These are phyloP conservation scores for Acanthamoeba royreba DNA, from an alignment of 208 protist genomes.

Conservation along the genomic window DNA sequence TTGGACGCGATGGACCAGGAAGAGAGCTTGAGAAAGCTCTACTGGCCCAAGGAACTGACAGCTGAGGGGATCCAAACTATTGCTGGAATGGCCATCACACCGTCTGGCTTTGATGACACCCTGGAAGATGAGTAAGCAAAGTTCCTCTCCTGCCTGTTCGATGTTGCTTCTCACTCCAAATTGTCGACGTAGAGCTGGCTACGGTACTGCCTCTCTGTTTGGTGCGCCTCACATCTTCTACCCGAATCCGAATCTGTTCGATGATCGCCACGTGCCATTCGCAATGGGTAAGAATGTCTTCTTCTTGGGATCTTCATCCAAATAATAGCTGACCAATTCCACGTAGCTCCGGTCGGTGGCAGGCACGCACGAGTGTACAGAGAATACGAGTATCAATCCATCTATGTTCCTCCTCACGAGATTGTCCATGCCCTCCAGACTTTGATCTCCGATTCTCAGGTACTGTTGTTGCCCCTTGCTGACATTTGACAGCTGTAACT, in stretches of 20 bases:
- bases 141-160: not conserved
- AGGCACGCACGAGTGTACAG: conserved; percentile 1
- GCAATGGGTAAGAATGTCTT: not conserved
- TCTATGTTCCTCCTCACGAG: conserved; percentile 10
- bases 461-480: not conserved
- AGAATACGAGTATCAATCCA: conserved; percentile 25
- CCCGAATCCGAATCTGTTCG: conserved; percentile 23
- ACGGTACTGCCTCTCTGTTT: not conserved
- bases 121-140: conserved; percentile 6
- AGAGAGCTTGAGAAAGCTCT: not conserved
- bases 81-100: not conserved
- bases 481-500: not conserved
- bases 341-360: not conserved
- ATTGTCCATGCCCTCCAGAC: conserved; percentile 27
- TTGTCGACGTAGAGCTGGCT: not conserved
- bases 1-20: not conserved
- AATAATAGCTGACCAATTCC: not conserved
- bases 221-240: conserved; percentile 4
- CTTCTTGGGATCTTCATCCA: not conserved
- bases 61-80: not conserved
- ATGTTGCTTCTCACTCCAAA: not conserved
- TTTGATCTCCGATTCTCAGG: not conserved
- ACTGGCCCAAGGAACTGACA: conserved; percentile 8
- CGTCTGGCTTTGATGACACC: conserved; percentile 33
- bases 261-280: not conserved